These are phyloP conservation scores for Colletotrichum cordylinicola DNA, from an alignment of 2,329 filamentous ascomycete species.

Conservation along the genomic window DNA sequence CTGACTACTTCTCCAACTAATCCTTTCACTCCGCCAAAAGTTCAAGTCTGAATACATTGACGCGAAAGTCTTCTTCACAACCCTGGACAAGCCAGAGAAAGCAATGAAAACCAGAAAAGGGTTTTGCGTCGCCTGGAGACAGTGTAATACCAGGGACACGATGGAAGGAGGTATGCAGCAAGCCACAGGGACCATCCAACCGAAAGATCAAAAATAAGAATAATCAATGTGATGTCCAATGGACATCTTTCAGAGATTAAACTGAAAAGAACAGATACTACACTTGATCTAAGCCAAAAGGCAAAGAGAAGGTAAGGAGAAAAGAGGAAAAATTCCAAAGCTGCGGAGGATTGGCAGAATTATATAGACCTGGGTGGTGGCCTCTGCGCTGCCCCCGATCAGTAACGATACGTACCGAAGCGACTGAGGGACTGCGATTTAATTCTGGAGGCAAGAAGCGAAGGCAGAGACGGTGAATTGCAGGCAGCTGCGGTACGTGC, in stretches of 20 bases:
- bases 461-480: neutral
- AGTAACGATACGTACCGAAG: neutral
- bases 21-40: neutral
- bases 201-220: slow-evolving; percentile 5
- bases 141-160: slow-evolving; percentile 20
- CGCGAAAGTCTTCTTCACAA: neutral
- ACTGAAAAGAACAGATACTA: slow-evolving; percentile 20
- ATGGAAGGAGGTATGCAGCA: slow-evolving; percentile 3
- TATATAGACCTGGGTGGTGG: neutral
- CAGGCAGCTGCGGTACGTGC: neutral
- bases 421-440: neutral
- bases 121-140: slow-evolving; percentile 13
- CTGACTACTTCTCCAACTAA: neutral
- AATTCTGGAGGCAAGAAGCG: neutral
- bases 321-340: neutral
- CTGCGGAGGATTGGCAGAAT: neutral
- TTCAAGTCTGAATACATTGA: accelerated
- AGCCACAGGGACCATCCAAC: slow-evolving; percentile 7
- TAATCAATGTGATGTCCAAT: neutral
- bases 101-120: neutral
- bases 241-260: slow-evolving; percentile 10
- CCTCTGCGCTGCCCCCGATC: neutral
- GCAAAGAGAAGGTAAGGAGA: slow-evolving; percentile 6
- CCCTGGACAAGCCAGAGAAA: slow-evolving; percentile 8
- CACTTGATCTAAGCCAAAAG: slow-evolving; percentile 18